Evolutionary conservation across 169 alveolate species (phyloP).

Genomic region (Neospora caninum): DNA sequence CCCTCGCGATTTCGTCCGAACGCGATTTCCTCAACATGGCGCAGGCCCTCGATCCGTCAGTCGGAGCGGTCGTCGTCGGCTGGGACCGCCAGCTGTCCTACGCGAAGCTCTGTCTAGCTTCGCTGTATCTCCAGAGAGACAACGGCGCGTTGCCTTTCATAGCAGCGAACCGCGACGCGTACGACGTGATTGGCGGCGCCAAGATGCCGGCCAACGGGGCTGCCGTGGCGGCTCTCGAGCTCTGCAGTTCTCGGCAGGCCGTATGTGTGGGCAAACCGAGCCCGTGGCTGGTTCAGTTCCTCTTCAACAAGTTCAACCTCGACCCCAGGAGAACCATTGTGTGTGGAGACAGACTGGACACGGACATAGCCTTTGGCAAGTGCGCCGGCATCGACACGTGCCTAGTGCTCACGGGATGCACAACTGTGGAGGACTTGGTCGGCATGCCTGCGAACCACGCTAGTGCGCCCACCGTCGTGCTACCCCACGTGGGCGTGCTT

Average conservation of each 20-base stretch:
- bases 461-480: background rate
- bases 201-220: conserved; percentile 49
- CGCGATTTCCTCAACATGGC: background rate
- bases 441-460: background rate
- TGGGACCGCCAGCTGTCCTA: conserved; percentile 30
- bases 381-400: conserved; percentile 28
- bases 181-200: background rate
- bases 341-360: conserved; percentile 68
- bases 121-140: conserved; percentile 19
- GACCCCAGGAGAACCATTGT: conserved; percentile 16
- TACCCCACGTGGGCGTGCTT: conserved; percentile 29
- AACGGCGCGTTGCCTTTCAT: conserved; percentile 30
- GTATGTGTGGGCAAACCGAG: conserved; percentile 34
- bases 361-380: conserved; percentile 56
- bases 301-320: background rate
- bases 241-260: background rate
- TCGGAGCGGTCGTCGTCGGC: conserved; percentile 44
- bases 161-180: conserved; percentile 43
- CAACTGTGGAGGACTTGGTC: conserved; percentile 25
- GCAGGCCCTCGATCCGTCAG: conserved; percentile 5
- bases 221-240: background rate
- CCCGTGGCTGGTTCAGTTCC: conserved; percentile 18
- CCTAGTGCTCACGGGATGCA: conserved; percentile 59
- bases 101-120: conserved; percentile 12
- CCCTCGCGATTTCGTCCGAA: background rate